These are phyloP conservation scores for Hygrophorus russula DNA, from an alignment of 768 basidiomycete genomes.

Conservation along the genomic window DNA sequence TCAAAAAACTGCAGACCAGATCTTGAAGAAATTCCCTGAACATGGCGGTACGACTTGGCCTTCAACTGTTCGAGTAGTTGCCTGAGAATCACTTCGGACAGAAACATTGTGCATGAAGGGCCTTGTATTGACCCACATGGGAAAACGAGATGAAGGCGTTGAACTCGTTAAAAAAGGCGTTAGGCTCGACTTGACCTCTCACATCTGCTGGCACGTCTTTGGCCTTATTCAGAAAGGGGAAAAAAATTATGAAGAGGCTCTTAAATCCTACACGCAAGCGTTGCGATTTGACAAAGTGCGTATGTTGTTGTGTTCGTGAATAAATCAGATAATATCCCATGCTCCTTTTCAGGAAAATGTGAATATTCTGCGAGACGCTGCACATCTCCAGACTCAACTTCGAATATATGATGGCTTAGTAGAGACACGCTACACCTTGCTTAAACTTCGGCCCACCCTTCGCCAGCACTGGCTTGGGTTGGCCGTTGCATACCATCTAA, in stretches of 20 bases:
- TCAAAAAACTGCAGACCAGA: slow-evolving; percentile 82
- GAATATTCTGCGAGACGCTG: slow-evolving; percentile 86
- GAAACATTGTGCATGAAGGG: slow-evolving; percentile 98
- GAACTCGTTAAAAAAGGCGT: slow-evolving; percentile 80
- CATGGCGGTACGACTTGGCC: slow-evolving; percentile 70
- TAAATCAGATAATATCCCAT: slow-evolving; percentile 1
- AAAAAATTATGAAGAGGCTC: slow-evolving; percentile 89
- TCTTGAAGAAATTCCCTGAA: slow-evolving; percentile 90
- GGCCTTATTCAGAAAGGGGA: slow-evolving; percentile 91
- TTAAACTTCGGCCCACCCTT: slow-evolving; percentile 68
- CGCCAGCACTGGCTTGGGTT: slow-evolving; percentile 87
- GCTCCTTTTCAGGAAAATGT: slow-evolving; percentile 70
- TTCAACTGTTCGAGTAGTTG: neutral
- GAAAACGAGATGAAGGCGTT: slow-evolving; percentile 68
- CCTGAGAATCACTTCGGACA: slow-evolving; percentile 19
- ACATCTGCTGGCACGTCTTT: slow-evolving; percentile 98
- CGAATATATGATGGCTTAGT: slow-evolving; percentile 70
- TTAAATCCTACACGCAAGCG: slow-evolving; percentile 87
- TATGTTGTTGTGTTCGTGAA: slow-evolving; percentile 3
- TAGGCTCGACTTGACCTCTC: slow-evolving; percentile 70
- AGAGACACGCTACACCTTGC: slow-evolving; percentile 72
- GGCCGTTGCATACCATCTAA: slow-evolving; percentile 82
- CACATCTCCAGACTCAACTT: slow-evolving; percentile 80
- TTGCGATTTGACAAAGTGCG: slow-evolving; percentile 80
- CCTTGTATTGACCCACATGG: slow-evolving; percentile 73